phyloP scores from a whole-genome alignment of 306 rosid species.

The Cucumis melo region DNA sequence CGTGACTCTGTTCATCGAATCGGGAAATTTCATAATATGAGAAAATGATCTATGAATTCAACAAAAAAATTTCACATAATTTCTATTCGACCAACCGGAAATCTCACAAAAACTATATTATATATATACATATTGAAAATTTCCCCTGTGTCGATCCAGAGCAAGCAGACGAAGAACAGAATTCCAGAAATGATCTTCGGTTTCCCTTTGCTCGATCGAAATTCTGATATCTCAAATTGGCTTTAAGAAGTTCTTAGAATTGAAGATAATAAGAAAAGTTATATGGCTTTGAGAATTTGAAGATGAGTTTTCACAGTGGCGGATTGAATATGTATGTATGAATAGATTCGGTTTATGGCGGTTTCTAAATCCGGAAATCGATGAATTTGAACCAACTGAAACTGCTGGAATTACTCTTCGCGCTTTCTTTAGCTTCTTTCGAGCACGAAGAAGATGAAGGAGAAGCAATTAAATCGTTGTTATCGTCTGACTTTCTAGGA shows the following conservation, averaged over 20 bases:
- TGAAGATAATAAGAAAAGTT: neutral
- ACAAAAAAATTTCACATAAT: neutral
- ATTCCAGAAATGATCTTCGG: neutral
- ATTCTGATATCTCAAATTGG: neutral
- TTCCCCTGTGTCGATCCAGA: neutral
- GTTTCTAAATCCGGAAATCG: slow-evolving; percentile 22
- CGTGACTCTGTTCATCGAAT: neutral
- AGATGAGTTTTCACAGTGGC: slow-evolving; percentile 8
- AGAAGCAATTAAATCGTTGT: slow-evolving; percentile 15
- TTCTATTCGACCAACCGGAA: no score
- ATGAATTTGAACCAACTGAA: slow-evolving; percentile 55
- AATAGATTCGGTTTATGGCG: neutral
- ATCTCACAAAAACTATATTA: neutral
- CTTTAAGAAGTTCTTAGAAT: neutral
- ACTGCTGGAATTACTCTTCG: slow-evolving; percentile 19
- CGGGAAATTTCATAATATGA: neutral
- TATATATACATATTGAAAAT: neutral
- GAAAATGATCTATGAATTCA: neutral
- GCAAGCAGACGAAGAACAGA: neutral
- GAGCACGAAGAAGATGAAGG: slow-evolving; percentile 40
- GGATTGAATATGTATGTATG: neutral
- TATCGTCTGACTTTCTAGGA: slow-evolving; percentile 13
- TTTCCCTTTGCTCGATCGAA: neutral
- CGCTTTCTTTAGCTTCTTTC: slow-evolving; percentile 22
- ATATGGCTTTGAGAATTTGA: slow-evolving; percentile 12